Base-by-base conservation (phyloP, 768 basidiomycete genomes). In the Cantharellus anzutake region DNA sequence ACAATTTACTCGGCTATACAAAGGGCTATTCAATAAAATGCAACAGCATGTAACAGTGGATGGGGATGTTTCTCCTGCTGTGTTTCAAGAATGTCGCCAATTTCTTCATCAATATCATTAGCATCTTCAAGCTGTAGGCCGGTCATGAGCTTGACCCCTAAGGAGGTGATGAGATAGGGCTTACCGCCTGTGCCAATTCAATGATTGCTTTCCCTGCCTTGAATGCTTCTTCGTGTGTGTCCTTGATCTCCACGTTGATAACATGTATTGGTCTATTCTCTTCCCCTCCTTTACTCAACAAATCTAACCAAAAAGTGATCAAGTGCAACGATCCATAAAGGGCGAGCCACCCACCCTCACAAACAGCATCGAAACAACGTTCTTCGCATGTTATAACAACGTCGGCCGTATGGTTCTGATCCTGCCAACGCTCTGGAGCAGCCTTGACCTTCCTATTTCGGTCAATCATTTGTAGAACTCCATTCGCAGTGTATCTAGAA, bases 341-440 rank as follows among this genome's bases (percentile, higher is more conserved):
- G 60, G 40, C 56, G 39, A 38, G 4, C 7, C 11, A 55, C 11
- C 11, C 66, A 96, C 96, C 96, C 70, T 98, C 96, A 68, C 93
- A 96, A 20, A 99, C 96, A 0, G 91, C 86, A 68, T 99, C 96
- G 70, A 92, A 99, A 70, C 96, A 99, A 58, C 94, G 81, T 70
- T 99, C 96, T 73, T 98, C 96, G 70, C 96, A 99, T 3, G 96
- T 99, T 67, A 99, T 92, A 29, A 99, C 96, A 29, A 99, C 77
- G 68, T 99, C 96, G n/a, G 88, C 89, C 4, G 94, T 78, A 1
- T 79, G 81, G 67, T 74, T 84, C 59, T 78, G 86, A 51, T 98
- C 93, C 66, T 98, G 94, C 93, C 93, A 99, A 63, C 93, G 80
- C 70, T 99, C 94, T 51, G 96, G 96, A 4, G 93, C 93, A 5